Percentiles rank a stretch among this genome's conserved stretches.
phyloP scores from a whole-genome alignment of 2,329 filamentous ascomycete genomes.

The Colletotrichum cereale region DNA sequence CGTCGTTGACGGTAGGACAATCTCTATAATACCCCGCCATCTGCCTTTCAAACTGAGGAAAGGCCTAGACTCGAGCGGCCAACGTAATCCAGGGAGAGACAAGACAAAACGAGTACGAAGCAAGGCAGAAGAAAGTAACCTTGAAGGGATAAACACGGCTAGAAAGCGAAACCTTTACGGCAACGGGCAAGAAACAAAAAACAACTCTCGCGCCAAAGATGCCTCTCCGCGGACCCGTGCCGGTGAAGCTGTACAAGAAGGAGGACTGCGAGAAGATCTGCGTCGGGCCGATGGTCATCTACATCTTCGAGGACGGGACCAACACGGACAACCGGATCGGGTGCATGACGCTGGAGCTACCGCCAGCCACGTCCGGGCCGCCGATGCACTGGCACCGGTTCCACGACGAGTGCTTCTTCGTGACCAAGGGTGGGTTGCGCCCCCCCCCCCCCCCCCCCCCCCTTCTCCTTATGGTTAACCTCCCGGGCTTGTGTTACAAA shows the following conservation, averaged over 20 bases:
- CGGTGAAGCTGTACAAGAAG: conserved; percentile 47
- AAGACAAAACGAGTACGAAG: neutral
- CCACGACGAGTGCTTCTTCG: conserved; percentile 53
- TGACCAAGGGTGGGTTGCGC: conserved; percentile 47
- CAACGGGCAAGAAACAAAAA: neutral
- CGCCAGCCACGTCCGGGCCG: conserved; percentile 49
- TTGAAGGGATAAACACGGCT: no score
- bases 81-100: neutral
- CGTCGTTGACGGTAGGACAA: neutral
- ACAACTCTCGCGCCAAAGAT: conserved; percentile 38
- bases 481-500: no score
- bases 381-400: conserved; percentile 55
- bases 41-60: neutral
- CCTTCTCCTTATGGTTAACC: neutral
- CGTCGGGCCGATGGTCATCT: conserved; percentile 51
- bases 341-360: conserved; percentile 48
- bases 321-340: conserved; percentile 51
- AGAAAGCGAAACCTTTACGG: neutral
- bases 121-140: neutral
- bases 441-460: neutral
- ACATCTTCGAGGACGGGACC: conserved; percentile 51
- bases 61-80: no score
- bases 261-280: conserved; percentile 48
- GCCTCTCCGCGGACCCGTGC: conserved; percentile 49
- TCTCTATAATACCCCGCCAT: no score